Evolutionary conservation across 176 grass and related monocot species (phyloP).

Genomic region (Chrysopogon serrulatus): DNA sequence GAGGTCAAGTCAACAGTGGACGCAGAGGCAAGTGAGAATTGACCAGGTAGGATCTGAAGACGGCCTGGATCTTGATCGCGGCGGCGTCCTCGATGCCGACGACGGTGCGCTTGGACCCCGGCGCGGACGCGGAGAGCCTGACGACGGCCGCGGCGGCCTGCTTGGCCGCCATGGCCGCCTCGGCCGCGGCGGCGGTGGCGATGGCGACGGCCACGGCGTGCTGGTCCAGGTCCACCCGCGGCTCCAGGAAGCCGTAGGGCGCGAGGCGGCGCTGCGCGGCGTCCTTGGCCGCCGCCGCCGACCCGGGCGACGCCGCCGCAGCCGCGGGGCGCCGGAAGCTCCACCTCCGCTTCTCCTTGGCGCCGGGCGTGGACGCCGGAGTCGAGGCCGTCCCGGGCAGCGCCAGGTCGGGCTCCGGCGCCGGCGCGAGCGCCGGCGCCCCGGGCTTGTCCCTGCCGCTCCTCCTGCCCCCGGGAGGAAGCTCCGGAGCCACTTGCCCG

Average conservation of each 20-base stretch:
- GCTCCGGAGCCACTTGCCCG: constrained; percentile 70
- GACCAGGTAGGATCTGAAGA: constrained; percentile 82
- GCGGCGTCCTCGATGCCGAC: constrained; percentile 57
- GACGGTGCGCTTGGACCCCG: constrained; percentile 34
- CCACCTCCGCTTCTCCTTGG: constrained; percentile 73
- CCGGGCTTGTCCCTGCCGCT: constrained; percentile 15
- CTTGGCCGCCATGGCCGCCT: constrained; percentile 37
- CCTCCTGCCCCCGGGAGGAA: constrained; percentile 58
- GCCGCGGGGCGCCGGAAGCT: constrained; percentile 61
- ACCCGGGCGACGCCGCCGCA: neutral
- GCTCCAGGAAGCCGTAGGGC: constrained; percentile 34
- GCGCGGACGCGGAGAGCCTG: constrained; percentile 38
- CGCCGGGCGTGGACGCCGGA: constrained; percentile 34
- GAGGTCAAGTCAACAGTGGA: neutral
- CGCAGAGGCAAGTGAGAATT: neutral
- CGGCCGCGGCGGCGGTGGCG: constrained; percentile 46
- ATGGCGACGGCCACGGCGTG: constrained; percentile 60
- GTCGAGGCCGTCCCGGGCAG: neutral
- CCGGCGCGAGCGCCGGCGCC: neutral
- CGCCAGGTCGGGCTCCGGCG: neutral
- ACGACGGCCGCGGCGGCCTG: constrained; percentile 46
- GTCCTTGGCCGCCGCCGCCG: constrained; percentile 22
- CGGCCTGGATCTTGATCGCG: constrained; percentile 77
- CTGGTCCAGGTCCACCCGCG: constrained; percentile 38
- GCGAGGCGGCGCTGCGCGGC: neutral